A percentile compares a stretch with the other conserved stretches of the same genome.
Evolutionary conservation across 345 rosid species (phyloP).

Genomic region (Melastoma malabathricum): DNA sequence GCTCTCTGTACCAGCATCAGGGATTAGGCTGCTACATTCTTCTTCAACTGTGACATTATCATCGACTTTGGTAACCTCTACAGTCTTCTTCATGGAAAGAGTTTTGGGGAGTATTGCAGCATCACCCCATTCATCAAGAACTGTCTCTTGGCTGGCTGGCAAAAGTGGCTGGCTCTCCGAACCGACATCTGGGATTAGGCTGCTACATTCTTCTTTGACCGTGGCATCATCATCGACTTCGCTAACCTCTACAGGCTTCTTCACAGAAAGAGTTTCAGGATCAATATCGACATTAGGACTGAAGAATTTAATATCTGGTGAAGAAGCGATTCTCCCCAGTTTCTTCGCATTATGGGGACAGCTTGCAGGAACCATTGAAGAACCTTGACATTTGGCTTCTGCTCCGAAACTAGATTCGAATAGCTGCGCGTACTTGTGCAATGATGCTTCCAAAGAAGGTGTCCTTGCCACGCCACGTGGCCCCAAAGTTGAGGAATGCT

Average conservation of each 20-base stretch:
- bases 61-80: background rate
- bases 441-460: constrained; percentile 41
- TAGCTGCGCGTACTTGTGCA: constrained; percentile 49
- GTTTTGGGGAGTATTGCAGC: too few species aligned
- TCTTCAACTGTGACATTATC: background rate
- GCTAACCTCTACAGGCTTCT: too few species aligned
- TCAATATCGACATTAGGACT: constrained; percentile 10
- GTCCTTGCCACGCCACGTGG: constrained; percentile 23
- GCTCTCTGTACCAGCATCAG: too few species aligned
- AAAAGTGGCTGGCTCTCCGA: too few species aligned
- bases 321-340: constrained; percentile 49
- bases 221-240: too few species aligned
- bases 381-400: constrained; percentile 24
- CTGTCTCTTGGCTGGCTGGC: too few species aligned
- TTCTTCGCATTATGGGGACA: constrained; percentile 8
- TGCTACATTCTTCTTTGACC: too few species aligned
- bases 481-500: constrained; percentile 6
- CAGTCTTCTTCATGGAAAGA: constrained; percentile 10
- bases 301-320: constrained; percentile 40
- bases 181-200: too few species aligned
- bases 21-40: too few species aligned
- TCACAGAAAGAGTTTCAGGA: constrained; percentile 14
- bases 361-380: constrained; percentile 10
- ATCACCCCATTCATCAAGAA: too few species aligned
- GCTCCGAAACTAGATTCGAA: constrained; percentile 35